Evolutionary conservation across 768 basidiomycete genomes (phyloP), one percentile per base, ranked within the genome.

Genomic region (Hygrophoropsis aurantiaca): DNA sequence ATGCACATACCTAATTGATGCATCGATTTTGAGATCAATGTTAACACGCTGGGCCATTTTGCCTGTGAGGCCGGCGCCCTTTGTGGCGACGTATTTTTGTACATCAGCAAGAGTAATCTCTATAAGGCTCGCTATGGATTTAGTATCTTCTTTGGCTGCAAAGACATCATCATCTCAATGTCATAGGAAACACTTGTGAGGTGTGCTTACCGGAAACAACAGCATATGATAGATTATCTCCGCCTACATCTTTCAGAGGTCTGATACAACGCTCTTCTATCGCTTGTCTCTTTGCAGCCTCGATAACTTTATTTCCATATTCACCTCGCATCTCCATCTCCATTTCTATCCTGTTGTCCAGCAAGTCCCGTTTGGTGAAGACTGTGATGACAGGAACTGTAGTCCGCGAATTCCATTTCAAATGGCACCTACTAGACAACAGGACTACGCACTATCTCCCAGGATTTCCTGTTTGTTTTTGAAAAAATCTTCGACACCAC

Each of bases 81-180:
- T 45, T n/a, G n/a, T n/a, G 33, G 43, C 33, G 1, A 50, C 37
- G 25, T 25, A 24, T 32, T 40, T 50, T 24, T 50, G 36, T 19
- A 50, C 49, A 11, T 46, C 45, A n/a, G 35, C 33, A 37, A 43
- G 27, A 11, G 49, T 50, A 10, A 46, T 18, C 32, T 50, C 44
- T 11, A 50, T 15, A 21, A 50, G 36, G 8, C 23, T 26, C 24
- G 38, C 37, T 18, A 50, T 19, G 3, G 49, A 45, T 3, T 24
- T 19, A 23, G 45, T 37, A 15, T 50, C 38, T 30, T 46, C 44
- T 1, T 20, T 21, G 11, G 38, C 49, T 50, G 32, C 16, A 15
- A 23, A 5, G 16, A 13, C 11, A 21, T 44, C 18, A 26, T 37
- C n/a, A 35, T 19, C n/a, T 30, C 27, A 13, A 30, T 30, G 27